Evolutionary conservation across 73 alveolate species (phyloP), one percentile per base, ranked within the genome.

Genomic region (Paramecium bursaria): DNA sequence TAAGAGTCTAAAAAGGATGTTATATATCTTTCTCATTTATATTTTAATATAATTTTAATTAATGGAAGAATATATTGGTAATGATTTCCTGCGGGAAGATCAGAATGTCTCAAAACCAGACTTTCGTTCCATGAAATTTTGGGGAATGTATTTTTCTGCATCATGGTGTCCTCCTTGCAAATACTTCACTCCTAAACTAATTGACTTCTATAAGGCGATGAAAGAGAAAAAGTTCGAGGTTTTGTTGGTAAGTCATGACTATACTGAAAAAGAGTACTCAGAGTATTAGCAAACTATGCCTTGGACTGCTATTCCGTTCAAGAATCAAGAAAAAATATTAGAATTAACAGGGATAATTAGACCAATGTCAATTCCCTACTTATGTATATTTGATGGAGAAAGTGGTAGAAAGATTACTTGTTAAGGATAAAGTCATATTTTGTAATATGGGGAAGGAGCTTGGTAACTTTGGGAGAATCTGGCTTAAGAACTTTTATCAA

Each of bases 161-260:
- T 98, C 95, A 74, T 96, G 99, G 98, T 96, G 99, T 60, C 98
- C 98, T 4, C 99, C 99, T 13, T 97, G 99, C 90, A 52, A 99
- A 35, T 86, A 86, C 4, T 97, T 97, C 90, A 97, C 99, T 13
- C 97, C 98, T 1, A 77, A 67, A 52, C 90, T 97, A 57, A 51
- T 86, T 0, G 88, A 94, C 74, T 91, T 92, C 51, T 95, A 96
- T 91, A 86, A 86, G 27, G 79, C 73, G 31, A 76, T 92, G 3
- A 94, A 94, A 79, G 74, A 42, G 0, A 60, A 74, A 49, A 86
- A 87, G 57, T 29, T 91, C 54, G 85, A 88, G 73, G 75, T 85
- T 0, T 11, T 90, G 35, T 88, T 90, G n/a, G 93, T 90, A 25
- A 87, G 82, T 23, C 86, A 47, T 0, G 95, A 90, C 49, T 47